Evolutionary conservation across 768 basidiomycete species (phyloP), one percentile per base, ranked within the genome.

Genomic region (Boletales sp.): DNA sequence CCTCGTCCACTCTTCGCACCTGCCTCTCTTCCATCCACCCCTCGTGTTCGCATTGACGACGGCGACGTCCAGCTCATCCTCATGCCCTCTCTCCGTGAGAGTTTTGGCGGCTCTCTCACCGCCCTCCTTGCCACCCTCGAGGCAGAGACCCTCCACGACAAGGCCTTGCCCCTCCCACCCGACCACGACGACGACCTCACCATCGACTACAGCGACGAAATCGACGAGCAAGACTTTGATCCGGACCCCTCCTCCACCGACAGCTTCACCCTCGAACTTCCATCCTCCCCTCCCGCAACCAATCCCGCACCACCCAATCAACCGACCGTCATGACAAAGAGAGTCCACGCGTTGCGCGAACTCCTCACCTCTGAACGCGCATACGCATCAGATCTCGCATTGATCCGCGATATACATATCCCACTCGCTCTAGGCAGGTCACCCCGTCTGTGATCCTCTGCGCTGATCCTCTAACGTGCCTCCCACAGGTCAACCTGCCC

Each of bases 341-440:
- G 90, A 34, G 76, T 81, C 19, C 86, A 92, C 64, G 89, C 89
- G 9, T 71, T 92, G 18, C 78, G 81, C 44, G 90, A 93, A 56
- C 69, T 93, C 24, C 75, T 92, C 40, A 81, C 84, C 11, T 87
- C 87, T 18, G 90, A 93, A 61, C 75, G 86, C 24, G 85, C 87
- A 1, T 91, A 91, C 66, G 84, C 90, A 12, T 83, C 82, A n/a
- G 90, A 92, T 73, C 74, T 93, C 24, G 84, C 84, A 14, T 72
- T 91, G 47, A 82, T 92, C 54, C 76, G 84, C 46, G 84, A 87
- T 52, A 77, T 91, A 21, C 84, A 92, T 57, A 83, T 91, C 36
- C 88, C 88, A 7, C 68, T 90, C 45, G 90, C 89, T 40, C 72
- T 86, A 59, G 89, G 90, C 81, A 69, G 54, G 78, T 74, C 36